phyloP scores from a whole-genome alignment of 2,329 filamentous ascomycete genomes.

The Hypoxylon sp. region DNA sequence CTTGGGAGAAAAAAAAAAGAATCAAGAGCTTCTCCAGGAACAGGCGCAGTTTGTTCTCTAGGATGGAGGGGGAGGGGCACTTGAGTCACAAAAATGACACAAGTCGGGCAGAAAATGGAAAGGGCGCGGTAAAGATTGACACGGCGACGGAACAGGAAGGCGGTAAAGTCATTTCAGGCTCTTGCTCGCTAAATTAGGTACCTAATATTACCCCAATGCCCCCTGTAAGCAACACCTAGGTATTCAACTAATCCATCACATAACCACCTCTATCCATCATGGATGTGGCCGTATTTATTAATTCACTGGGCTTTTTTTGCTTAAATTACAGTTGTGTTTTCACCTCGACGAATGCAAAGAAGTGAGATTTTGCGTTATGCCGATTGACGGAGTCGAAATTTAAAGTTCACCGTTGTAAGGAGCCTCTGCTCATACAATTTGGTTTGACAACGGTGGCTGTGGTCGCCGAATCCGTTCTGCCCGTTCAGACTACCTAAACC shows the following conservation, averaged over 20 bases:
- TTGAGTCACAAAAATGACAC: conserved; percentile 43
- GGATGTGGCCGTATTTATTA: too few relatives aligned
- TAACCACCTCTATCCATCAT: too few relatives aligned
- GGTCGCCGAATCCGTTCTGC: conserved; percentile 1
- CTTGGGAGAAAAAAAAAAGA: conserved; percentile 10
- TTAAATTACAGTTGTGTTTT: neutral
- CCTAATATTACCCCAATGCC: neutral
- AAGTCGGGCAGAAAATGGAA: conserved; percentile 19
- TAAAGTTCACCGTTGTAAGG: neutral
- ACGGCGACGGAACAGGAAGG: conserved; percentile 26
- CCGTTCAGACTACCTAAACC: too few relatives aligned
- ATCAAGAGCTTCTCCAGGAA: conserved; percentile 11
- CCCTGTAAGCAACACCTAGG: neutral
- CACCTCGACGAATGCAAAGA: neutral
- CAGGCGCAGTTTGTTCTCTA: neutral
- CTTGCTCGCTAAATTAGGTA: neutral
- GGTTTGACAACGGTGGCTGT: neutral
- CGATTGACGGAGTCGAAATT: neutral
- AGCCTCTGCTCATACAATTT: neutral
- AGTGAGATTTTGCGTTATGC: neutral
- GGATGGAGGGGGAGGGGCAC: conserved; percentile 42
- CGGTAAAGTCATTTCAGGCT: conserved; percentile 11
- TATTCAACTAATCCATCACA: too few relatives aligned
- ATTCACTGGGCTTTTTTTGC: too few relatives aligned
- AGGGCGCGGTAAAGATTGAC: neutral